Conservation (phyloP, 495 filamentous ascomycete genomes). For the Bathelium albidoporum region DNA sequence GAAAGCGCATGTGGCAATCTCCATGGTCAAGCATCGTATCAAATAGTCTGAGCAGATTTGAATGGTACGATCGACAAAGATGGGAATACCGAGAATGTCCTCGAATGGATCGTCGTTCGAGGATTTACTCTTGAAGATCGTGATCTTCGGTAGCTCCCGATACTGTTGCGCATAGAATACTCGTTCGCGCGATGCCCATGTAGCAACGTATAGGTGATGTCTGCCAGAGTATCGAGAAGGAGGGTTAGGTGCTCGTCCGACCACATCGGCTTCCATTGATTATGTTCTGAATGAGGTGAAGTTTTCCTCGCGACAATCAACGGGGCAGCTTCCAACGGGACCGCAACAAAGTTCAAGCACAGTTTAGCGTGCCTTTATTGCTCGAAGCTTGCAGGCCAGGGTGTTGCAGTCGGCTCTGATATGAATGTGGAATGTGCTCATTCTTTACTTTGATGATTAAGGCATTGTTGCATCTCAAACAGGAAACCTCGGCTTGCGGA, state of each 20-base stretch:
- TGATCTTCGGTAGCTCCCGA: not conserved
- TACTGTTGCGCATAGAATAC: not conserved
- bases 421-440: no score
- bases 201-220: not conserved
- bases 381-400: no score
- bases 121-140: not conserved
- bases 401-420: no score
- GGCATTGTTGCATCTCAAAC: no score
- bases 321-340: no score
- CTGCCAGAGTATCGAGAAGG: not conserved
- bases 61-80: conserved; percentile 1
- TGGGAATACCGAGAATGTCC: not conserved
- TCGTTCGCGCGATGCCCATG: not conserved
- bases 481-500: no score
- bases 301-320: no score
- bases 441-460: no score
- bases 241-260: not conserved
- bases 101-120: not conserved
- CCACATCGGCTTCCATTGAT: not conserved
- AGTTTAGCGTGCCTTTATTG: no score
- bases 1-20: not conserved
- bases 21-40: not conserved
- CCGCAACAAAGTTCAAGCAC: no score
- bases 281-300: no score
- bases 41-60: not conserved